These are phyloP conservation scores for Angomonas deanei DNA, from an alignment of 208 protist genomes.

Conservation along the genomic window DNA sequence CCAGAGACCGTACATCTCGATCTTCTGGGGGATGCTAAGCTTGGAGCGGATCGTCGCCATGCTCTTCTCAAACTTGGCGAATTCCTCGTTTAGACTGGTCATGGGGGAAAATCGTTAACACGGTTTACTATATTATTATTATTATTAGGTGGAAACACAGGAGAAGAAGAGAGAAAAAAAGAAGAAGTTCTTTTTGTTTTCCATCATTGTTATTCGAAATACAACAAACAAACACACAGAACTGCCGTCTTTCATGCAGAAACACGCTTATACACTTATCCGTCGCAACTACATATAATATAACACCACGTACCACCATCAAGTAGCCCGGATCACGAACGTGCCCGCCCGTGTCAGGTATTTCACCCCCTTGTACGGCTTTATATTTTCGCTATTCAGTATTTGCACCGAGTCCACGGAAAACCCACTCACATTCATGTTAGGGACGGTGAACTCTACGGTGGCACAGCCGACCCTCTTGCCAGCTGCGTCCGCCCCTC, in stretches of 20 bases:
- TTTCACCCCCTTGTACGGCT: constrained; percentile 88
- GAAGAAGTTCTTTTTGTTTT: no score
- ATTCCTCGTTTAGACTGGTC: constrained; percentile 22
- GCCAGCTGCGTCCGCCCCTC: not conserved
- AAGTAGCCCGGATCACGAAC: constrained; percentile 55
- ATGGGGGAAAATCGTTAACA: constrained; percentile 10
- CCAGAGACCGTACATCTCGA: constrained; percentile 85
- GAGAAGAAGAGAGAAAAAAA: not conserved
- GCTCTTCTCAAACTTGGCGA: constrained; percentile 37
- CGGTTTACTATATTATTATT: no score
- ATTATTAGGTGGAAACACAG: not conserved
- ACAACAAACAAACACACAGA: no score
- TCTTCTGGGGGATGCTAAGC: constrained; percentile 64
- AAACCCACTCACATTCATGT: constrained; percentile 58
- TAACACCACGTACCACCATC: no score
- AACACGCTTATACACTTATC: no score
- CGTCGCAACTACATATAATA: no score
- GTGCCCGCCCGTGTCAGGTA: constrained; percentile 72
- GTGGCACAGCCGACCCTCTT: constrained; percentile 35
- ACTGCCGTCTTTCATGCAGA: no score
- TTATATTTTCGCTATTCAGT: constrained; percentile 54
- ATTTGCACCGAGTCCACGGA: constrained; percentile 82
- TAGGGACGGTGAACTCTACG: constrained; percentile 72
- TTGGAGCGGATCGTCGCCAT: constrained; percentile 24
- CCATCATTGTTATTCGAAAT: no score